Evolutionary conservation across 768 basidiomycete species (phyloP).

Genomic region (Boletales sp.): DNA sequence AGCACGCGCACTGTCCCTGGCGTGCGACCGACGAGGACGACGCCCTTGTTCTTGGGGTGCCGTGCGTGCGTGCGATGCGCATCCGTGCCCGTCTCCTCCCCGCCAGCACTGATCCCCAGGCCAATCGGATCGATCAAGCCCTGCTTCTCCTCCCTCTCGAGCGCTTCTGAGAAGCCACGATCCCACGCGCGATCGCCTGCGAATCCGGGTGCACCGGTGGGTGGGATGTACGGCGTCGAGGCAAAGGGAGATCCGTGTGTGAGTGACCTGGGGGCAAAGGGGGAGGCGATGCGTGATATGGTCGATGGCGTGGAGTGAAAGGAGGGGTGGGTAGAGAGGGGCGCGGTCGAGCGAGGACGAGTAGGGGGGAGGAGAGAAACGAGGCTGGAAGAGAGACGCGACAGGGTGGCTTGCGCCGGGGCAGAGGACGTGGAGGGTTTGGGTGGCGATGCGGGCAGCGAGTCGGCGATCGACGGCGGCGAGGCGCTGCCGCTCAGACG

Average conservation of each 20-base stretch:
- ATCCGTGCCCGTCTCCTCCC: constrained; percentile 17
- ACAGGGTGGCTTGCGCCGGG: constrained; percentile 37
- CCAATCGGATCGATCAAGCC: constrained; percentile 37
- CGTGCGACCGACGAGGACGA: constrained; percentile 54
- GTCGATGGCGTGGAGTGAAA: too few species aligned
- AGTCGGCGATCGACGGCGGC: constrained; percentile 14
- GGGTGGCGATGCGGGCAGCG: background rate
- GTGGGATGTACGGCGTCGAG: constrained; percentile 40
- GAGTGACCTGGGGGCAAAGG: constrained; percentile 7
- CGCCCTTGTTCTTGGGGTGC: constrained; percentile 36
- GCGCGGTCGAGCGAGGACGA: constrained; percentile 11
- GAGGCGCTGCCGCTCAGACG: constrained; percentile 21
- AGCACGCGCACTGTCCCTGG: constrained; percentile 54
- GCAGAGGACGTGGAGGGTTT: background rate
- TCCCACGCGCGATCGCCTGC: constrained; percentile 66
- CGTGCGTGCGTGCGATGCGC: background rate
- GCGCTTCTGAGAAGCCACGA: constrained; percentile 52
- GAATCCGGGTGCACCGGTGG: constrained; percentile 77
- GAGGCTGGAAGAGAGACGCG: constrained; percentile 47
- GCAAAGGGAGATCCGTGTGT: constrained; percentile 54
- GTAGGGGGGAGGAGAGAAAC: constrained; percentile 43
- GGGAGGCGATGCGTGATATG: too few species aligned
- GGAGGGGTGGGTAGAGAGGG: constrained; percentile 9
- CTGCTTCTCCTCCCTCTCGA: constrained; percentile 38
- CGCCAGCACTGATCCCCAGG: constrained; percentile 42